A percentile compares a stretch with the other conserved stretches of the same genome.
Evolutionary conservation across 2,329 filamentous ascomycete genomes (phyloP).

Genomic region (Domatiomyces globalis): DNA sequence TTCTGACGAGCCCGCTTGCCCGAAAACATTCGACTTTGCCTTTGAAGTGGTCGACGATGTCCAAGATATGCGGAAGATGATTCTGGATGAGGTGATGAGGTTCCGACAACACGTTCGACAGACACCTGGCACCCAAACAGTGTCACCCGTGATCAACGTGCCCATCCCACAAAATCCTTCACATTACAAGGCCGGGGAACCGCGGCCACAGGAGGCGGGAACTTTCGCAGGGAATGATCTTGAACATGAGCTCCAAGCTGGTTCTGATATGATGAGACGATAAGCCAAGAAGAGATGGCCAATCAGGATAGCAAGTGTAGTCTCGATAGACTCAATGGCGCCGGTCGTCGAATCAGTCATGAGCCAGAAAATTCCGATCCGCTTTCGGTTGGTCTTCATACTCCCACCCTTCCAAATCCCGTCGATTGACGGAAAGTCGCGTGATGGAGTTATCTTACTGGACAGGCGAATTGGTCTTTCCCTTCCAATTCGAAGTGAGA

Average conservation of each 20-base stretch:
- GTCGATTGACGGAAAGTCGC: neutral
- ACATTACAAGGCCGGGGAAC: constrained; percentile 41
- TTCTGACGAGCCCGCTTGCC: constrained; percentile 86
- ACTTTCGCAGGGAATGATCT: constrained; percentile 33
- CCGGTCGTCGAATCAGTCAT: neutral
- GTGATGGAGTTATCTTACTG: neutral
- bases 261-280: constrained; percentile 38
- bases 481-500: neutral
- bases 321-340: neutral
- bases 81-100: constrained; percentile 77
- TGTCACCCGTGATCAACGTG: constrained; percentile 32
- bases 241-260: constrained; percentile 39
- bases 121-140: constrained; percentile 13
- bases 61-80: constrained; percentile 89
- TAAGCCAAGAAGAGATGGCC: constrained; percentile 3
- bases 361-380: neutral
- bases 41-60: constrained; percentile 98
- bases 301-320: neutral
- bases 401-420: neutral
- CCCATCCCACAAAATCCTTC: constrained; percentile 50
- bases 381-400: neutral
- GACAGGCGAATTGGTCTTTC: neutral
- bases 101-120: constrained; percentile 56
- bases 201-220: constrained; percentile 43
- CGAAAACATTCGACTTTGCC: constrained; percentile 91